Percentiles rank a stretch among this genome's conserved stretches.
These are phyloP conservation scores for Leishmania lainsoni DNA, from an alignment of 208 protist genomes.

Conservation along the genomic window DNA sequence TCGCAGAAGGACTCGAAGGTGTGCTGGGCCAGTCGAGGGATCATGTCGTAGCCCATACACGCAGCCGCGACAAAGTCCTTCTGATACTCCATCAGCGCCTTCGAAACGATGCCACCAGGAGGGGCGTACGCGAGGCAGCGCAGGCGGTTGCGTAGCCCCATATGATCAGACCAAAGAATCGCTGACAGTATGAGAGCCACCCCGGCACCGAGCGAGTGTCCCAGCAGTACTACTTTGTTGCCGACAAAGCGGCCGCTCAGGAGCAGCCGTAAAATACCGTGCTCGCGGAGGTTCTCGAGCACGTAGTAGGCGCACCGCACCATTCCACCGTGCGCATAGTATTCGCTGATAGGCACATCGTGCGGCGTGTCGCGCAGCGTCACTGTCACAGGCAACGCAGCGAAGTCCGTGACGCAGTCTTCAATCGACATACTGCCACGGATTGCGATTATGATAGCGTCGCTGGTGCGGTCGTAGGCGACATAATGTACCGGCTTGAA, in stretches of 20 bases:
- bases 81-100: constrained; percentile 70
- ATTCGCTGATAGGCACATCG: constrained; percentile 40
- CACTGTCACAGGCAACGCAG: constrained; percentile 50
- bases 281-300: constrained; percentile 45
- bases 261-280: constrained; percentile 65
- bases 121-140: constrained; percentile 81
- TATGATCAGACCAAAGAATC: constrained; percentile 54
- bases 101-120: constrained; percentile 73
- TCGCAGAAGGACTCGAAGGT: constrained; percentile 81
- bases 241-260: constrained; percentile 37
- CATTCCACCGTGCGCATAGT: constrained; percentile 88
- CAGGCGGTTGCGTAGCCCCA: constrained; percentile 56
- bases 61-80: constrained; percentile 60
- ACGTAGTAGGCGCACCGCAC: constrained; percentile 63
- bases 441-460: constrained; percentile 77
- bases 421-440: constrained; percentile 87
- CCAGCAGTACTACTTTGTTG: constrained; percentile 67
- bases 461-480: constrained; percentile 52
- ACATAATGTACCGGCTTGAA: constrained; percentile 85
- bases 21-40: constrained; percentile 77
- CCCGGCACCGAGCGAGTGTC: constrained; percentile 89
- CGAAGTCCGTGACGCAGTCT: constrained; percentile 85
- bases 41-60: constrained; percentile 82
- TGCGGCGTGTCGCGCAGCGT: constrained; percentile 31
- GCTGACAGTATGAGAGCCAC: constrained; percentile 74